Base-by-base conservation (phyloP, 345 rosid species). In the Rhodamnia argentea region DNA sequence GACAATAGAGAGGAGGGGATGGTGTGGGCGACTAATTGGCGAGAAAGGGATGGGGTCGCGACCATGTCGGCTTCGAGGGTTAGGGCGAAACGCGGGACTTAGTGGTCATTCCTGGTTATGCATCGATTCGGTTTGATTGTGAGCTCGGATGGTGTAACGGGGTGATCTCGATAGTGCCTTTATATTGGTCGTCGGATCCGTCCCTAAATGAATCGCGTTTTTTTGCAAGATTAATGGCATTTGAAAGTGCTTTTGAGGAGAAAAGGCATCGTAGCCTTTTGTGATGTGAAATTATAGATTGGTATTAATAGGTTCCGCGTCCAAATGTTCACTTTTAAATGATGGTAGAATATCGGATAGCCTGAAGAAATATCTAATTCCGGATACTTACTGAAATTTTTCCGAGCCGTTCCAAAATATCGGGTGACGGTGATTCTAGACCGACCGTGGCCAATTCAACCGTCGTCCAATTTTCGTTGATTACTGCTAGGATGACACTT, bases 171-270 rank as follows among this genome's bases (percentile, higher is more conserved):
- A 13, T 1, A 1, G 4, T 13, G 37, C 18, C 32, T 8, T 26
- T 7, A 2, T 29, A 59, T 42, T 3, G 2, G 0, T n/a, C 16
- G 12, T 14, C 1, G 5, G 1, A 59, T n/a, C 0, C 3, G 3
- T 3, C 16, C 44, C 44, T 16, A 16, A 32, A 32, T 32, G 13
- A 16, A 3, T 0, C 13, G 6, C 11, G 13, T 32, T 32, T 10
- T 32, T 32, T 10, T 4, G 32, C 13, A 4, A 64, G 6, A 32
- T 16, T 32, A 64, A 32, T 0, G 12, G 2, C 32, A 10, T 2
- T 18, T 0, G 3, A 32, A 32, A 15, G 20, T 22, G 1, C 15
- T 7, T 7, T 15, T 27, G 13, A 11, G 13, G 52, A 47, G 51
- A 47, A 42, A 42, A 42, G 51, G 11, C 9, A 1, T 11, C 51